These are phyloP conservation scores for Leccinum angustisporum DNA, from an alignment of 1,284 basidiomycete species.

Conservation along the genomic window DNA sequence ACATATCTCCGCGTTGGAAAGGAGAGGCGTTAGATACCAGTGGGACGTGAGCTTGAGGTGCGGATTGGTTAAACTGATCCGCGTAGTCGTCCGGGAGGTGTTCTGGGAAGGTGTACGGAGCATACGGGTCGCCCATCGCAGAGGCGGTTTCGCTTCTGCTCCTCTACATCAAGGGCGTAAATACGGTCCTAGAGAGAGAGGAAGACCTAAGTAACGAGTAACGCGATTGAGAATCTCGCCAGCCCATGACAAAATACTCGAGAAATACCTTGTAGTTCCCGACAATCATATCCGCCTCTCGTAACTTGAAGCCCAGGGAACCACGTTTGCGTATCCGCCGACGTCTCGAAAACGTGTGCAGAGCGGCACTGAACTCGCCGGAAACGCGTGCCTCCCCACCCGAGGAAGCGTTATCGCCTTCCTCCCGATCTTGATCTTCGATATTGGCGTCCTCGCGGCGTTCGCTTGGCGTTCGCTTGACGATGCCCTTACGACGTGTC, in stretches of 20 bases:
- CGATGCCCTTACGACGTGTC: conserved; percentile 73
- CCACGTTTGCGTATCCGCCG: too few species aligned
- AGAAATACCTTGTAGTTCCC: conserved; percentile 73
- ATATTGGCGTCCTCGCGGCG: too few species aligned
- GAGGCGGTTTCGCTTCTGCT: conserved; percentile 71
- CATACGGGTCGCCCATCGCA: conserved; percentile 77
- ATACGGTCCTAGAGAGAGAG: conserved; percentile 50
- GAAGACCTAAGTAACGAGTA: conserved; percentile 65
- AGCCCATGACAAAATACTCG: conserved; percentile 8
- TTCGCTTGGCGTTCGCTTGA: conserved; percentile 48
- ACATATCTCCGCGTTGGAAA: neutral
- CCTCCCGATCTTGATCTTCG: too few species aligned
- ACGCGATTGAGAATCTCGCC: conserved; percentile 5
- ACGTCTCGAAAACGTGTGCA: too few species aligned
- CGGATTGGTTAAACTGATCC: conserved; percentile 45
- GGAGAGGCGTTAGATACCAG: conserved; percentile 53
- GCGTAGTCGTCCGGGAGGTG: conserved; percentile 38
- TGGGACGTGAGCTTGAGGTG: conserved; percentile 66
- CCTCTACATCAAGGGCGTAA: conserved; percentile 50
- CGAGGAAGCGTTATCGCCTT: too few species aligned
- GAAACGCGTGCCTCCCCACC: too few species aligned
- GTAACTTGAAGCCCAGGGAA: conserved; percentile 56
- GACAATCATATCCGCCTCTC: conserved; percentile 74
- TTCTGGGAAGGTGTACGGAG: conserved; percentile 60
- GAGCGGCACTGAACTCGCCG: too few species aligned